Percentiles rank a stretch among this genome's conserved stretches.
phyloP scores from a whole-genome alignment of 441 rosid genomes.

The Lepidium campestre region DNA sequence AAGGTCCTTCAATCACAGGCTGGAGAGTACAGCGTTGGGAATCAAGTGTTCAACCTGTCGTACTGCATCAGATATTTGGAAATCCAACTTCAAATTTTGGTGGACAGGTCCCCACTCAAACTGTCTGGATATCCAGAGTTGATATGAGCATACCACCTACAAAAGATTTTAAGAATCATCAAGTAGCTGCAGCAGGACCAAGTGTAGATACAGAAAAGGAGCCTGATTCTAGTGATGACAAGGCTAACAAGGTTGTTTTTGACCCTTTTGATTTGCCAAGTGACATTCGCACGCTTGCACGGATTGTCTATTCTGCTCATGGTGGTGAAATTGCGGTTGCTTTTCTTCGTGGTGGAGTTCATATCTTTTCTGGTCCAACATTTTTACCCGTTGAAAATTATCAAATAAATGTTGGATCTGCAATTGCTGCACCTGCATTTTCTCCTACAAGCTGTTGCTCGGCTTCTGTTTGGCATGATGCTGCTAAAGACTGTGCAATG shows the following conservation, averaged over 20 bases:
- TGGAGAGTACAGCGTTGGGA: slow-evolving; percentile 99
- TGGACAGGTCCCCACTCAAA: slow-evolving; percentile 96
- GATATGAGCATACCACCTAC: slow-evolving; percentile 93
- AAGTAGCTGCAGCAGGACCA: slow-evolving; percentile 49
- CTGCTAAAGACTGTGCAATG: slow-evolving; percentile 74
- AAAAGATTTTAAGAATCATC: slow-evolving; percentile 67
- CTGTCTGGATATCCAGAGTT: slow-evolving; percentile 96
- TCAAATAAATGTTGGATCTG: slow-evolving; percentile 95
- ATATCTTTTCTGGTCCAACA: slow-evolving; percentile 95
- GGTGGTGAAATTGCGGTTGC: slow-evolving; percentile 99
- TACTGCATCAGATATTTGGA: slow-evolving; percentile 97
- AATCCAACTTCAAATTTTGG: slow-evolving; percentile 90
- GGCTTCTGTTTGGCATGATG: slow-evolving; percentile 97
- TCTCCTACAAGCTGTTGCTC: slow-evolving; percentile 99
- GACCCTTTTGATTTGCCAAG: slow-evolving; percentile 99
- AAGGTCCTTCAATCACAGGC: slow-evolving; percentile 99
- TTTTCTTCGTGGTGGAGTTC: slow-evolving; percentile 94
- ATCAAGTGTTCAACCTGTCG: slow-evolving; percentile 94
- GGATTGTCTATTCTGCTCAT: slow-evolving; percentile 97
- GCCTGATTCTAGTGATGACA: slow-evolving; percentile 52
- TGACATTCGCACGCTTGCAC: slow-evolving; percentile 90
- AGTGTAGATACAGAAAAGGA: slow-evolving; percentile 49
- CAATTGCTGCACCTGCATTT: slow-evolving; percentile 97
- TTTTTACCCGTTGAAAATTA: slow-evolving; percentile 84
- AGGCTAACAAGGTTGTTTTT: slow-evolving; percentile 67